phyloP scores from a whole-genome alignment of 495 filamentous ascomycete genomes.

The Podospora appendiculata region DNA sequence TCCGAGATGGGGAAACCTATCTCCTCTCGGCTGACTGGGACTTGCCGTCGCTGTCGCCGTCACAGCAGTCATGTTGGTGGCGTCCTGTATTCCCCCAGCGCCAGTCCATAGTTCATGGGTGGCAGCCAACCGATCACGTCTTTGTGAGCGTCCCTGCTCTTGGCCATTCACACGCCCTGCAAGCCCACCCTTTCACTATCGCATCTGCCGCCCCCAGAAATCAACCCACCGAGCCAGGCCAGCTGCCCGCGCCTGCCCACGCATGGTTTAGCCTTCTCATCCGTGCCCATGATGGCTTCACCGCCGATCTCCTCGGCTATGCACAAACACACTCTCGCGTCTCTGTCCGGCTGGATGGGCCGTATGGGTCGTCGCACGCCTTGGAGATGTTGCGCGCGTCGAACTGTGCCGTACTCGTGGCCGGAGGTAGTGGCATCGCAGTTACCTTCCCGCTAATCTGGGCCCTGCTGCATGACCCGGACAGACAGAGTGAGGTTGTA shows the following conservation, averaged over 20 bases:
- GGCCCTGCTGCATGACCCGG: conserved; percentile 19
- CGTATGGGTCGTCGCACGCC: conserved; percentile 45
- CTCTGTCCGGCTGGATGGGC: conserved; percentile 42
- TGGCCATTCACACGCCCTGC: conserved; percentile 26
- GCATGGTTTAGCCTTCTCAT: conserved; percentile 47
- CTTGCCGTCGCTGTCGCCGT: conserved; percentile 11
- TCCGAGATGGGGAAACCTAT: conserved; percentile 35
- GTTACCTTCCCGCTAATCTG: conserved; percentile 42
- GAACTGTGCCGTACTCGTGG: conserved; percentile 45
- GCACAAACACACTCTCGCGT: conserved; percentile 31
- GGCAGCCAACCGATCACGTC: conserved; percentile 51
- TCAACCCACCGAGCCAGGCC: conserved; percentile 15
- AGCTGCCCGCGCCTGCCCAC: conserved; percentile 11
- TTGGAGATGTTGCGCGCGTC: conserved; percentile 26
- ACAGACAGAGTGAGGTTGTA: not conserved
- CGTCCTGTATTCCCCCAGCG: conserved; percentile 6
- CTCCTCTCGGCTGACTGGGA: conserved; percentile 35
- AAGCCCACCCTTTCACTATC: conserved; percentile 56
- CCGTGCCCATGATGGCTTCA: conserved; percentile 50
- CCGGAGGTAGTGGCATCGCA: conserved; percentile 56
- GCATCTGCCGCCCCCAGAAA: conserved; percentile 34
- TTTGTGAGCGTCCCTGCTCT: conserved; percentile 49
- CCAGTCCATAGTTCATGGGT: conserved; percentile 39
- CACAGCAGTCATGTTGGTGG: not conserved
- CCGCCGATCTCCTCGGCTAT: conserved; percentile 43